Evolutionary conservation across 2,329 filamentous ascomycete genomes (phyloP).

Genomic region (Pezicula neosporulosa): DNA sequence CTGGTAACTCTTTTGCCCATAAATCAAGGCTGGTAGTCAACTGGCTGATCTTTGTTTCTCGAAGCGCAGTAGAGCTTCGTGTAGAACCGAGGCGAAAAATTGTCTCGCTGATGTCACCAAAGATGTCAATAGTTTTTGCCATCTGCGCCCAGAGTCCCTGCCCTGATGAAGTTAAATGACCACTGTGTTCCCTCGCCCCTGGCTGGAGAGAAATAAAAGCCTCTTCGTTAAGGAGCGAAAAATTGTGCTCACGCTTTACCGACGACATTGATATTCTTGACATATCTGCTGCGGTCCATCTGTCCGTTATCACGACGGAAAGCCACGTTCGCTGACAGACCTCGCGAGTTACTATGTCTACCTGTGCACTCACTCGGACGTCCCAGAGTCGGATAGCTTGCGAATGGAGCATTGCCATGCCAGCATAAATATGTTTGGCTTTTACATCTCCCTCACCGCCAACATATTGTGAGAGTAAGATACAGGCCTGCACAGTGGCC

Average conservation of each 20-base stretch:
- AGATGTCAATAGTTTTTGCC: constrained; percentile 12
- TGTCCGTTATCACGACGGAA: constrained; percentile 11
- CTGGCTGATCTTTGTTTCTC: background rate
- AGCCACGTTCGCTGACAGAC: constrained; percentile 10
- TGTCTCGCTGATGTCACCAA: constrained; percentile 7
- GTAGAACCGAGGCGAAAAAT: constrained; percentile 2
- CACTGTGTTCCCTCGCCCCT: background rate
- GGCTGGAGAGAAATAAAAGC: constrained; percentile 8
- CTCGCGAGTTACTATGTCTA: constrained; percentile 6
- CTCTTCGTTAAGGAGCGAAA: constrained; percentile 9
- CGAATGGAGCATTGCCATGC: constrained; percentile 11
- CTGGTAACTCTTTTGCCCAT: constrained; percentile 31
- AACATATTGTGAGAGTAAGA: constrained; percentile 10
- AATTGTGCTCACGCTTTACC: constrained; percentile 1
- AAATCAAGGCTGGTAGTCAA: constrained; percentile 29
- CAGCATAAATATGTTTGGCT: constrained; percentile 13
- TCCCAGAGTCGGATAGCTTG: constrained; percentile 12
- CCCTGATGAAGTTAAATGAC: background rate
- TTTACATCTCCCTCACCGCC: constrained; percentile 12
- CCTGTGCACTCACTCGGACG: background rate
- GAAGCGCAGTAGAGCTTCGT: background rate
- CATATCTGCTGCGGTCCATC: constrained; percentile 14
- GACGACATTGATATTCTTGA: constrained; percentile 5
- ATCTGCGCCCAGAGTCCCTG: constrained; percentile 15
- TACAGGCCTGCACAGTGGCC: constrained; percentile 8